Percentiles rank a stretch among this genome's conserved stretches.
Conservation (phyloP, 31 red algal genomes). For the Asparagopsis taxiformis region DNA sequence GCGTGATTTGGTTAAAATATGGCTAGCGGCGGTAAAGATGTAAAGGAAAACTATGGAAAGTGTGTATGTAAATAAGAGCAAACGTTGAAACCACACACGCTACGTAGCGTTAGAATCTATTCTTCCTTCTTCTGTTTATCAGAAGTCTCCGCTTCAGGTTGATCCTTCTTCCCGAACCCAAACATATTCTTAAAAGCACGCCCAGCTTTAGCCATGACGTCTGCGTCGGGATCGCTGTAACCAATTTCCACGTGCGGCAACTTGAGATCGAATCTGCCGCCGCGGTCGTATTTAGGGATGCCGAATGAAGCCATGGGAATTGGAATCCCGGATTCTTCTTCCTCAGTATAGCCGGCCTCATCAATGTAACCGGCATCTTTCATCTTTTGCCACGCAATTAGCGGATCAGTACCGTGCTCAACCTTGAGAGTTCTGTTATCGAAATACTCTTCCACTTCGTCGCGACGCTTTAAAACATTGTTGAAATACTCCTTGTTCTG, state of each 20-base stretch:
- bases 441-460: conserved; percentile 55
- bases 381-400: conserved; percentile 64
- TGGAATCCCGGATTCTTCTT: conserved; percentile 69
- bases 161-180: conserved; percentile 55
- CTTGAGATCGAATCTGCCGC: conserved; percentile 73
- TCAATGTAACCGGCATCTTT: conserved; percentile 69
- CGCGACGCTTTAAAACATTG: conserved; percentile 39
- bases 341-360: conserved; percentile 55
- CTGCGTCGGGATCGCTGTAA: conserved; percentile 68
- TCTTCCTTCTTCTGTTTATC: conserved; percentile 14
- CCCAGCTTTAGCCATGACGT: conserved; percentile 69
- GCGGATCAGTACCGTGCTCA: conserved; percentile 61
- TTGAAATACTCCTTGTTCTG: conserved; percentile 55
- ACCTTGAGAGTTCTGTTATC: conserved; percentile 67
- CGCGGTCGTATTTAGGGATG: conserved; percentile 78
- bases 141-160: conserved; percentile 8
- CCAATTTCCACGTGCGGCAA: conserved; percentile 77
- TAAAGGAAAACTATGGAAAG: too few relatives aligned
- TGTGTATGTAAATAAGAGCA: too few relatives aligned
- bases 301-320: conserved; percentile 84
- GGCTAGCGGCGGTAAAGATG: too few relatives aligned
- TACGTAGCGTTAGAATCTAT: too few relatives aligned
- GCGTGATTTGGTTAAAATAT: too few relatives aligned
- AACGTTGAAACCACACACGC: too few relatives aligned
- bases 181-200: conserved; percentile 62